Evolutionary conservation across 1,139 yeast species (phyloP).

Genomic region (Sugiyamaella castrensis): DNA sequence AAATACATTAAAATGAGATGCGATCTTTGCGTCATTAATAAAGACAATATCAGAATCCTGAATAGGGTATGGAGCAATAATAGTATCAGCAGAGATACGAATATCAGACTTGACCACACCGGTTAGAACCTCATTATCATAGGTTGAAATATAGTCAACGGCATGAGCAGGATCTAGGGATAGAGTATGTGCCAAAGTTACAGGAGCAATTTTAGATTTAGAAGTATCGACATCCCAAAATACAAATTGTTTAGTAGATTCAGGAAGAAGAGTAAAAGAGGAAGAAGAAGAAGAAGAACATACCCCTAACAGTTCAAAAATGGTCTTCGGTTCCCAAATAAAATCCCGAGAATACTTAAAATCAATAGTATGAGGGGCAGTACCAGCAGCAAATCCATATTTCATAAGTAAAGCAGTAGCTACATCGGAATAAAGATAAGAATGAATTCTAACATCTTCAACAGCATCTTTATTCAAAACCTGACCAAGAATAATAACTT

Average conservation of each 20-base stretch:
- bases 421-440: conserved; percentile 60
- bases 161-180: conserved; percentile 59
- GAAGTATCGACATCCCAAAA: conserved; percentile 50
- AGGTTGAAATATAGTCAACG: conserved; percentile 60
- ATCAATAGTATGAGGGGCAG: conserved; percentile 31
- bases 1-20: conserved; percentile 58
- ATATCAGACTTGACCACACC: conserved; percentile 83
- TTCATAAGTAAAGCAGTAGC: conserved; percentile 61
- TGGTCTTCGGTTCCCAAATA: conserved; percentile 26
- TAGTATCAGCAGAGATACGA: conserved; percentile 39
- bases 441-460: conserved; percentile 32
- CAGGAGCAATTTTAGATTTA: conserved; percentile 49
- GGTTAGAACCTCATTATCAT: conserved; percentile 67
- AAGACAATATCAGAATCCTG: conserved; percentile 63
- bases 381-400: conserved; percentile 24
- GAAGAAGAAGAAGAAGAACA: conserved; percentile 2
- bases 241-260: conserved; percentile 40
- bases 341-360: conserved; percentile 32
- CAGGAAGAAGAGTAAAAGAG: conserved; percentile 20
- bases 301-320: conserved; percentile 27
- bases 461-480: conserved; percentile 39
- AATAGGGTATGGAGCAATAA: conserved; percentile 40
- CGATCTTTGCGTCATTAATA: conserved; percentile 56
- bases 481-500: conserved; percentile 66
- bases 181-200: conserved; percentile 66